phyloP scores from a whole-genome alignment of 2,329 filamentous ascomycete genomes.

The Dactylellina drechsleri region DNA sequence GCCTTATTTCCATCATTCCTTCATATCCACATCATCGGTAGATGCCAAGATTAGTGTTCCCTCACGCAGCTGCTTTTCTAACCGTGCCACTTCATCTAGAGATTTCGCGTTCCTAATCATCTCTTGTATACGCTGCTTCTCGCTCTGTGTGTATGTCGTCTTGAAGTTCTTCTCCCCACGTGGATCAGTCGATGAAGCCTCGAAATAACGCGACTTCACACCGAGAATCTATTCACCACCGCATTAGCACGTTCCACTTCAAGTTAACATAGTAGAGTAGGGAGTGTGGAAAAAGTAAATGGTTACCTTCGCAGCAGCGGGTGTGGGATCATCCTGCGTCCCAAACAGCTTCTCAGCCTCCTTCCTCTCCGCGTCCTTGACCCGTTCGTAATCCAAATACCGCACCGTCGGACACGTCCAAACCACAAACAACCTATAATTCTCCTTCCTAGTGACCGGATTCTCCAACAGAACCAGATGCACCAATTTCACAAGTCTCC shows the following conservation, averaged over 20 bases:
- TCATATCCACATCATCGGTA: slow-evolving; percentile 49
- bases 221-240: slow-evolving; percentile 74
- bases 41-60: slow-evolving; percentile 73
- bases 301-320: slow-evolving; percentile 76
- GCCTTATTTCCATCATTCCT: slow-evolving; percentile 18
- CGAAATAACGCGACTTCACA: slow-evolving; percentile 80
- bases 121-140: slow-evolving; percentile 85
- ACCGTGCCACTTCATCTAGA: slow-evolving; percentile 84
- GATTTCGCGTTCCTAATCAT: slow-evolving; percentile 89
- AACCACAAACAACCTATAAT: slow-evolving; percentile 92
- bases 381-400: slow-evolving; percentile 91
- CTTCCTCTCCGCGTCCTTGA: slow-evolving; percentile 83
- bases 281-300: background rate
- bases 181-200: slow-evolving; percentile 65
- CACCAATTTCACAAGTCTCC: slow-evolving; percentile 74
- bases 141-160: slow-evolving; percentile 85
- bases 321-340: slow-evolving; percentile 78
- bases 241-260: background rate
- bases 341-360: slow-evolving; percentile 85
- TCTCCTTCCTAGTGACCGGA: slow-evolving; percentile 90
- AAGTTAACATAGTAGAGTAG: background rate
- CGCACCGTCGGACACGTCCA: slow-evolving; percentile 85
- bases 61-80: slow-evolving; percentile 93
- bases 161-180: slow-evolving; percentile 73
- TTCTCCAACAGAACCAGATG: slow-evolving; percentile 87